phyloP scores from a whole-genome alignment of 768 basidiomycete genomes.

The Rossbeevera mucosa region DNA sequence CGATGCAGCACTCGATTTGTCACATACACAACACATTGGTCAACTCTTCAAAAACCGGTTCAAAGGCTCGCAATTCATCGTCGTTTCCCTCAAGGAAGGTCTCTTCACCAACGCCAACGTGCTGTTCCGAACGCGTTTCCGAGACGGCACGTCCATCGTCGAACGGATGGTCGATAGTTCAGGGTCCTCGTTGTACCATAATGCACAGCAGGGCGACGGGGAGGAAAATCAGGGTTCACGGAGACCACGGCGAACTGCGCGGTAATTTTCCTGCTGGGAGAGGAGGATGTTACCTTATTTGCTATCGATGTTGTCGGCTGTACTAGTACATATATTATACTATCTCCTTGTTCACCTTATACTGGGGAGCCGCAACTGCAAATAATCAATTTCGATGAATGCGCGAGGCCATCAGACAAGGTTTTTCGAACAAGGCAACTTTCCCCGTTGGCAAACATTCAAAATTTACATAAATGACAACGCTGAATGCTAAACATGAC shows the following conservation, averaged over 20 bases:
- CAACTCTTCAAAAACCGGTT: constrained; percentile 96
- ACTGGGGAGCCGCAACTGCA: not conserved
- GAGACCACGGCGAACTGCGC: constrained; percentile 16
- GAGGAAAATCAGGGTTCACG: constrained; percentile 14
- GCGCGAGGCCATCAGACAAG: not conserved
- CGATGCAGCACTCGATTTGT: constrained; percentile 93
- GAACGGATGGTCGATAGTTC: constrained; percentile 72
- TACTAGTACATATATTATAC: not conserved
- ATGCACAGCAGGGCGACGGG: constrained; percentile 8
- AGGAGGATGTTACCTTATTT: not conserved
- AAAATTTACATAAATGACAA: not conserved
- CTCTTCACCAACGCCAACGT: constrained; percentile 98
- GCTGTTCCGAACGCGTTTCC: constrained; percentile 86
- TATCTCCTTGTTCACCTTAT: not conserved
- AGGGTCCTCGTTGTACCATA: constrained; percentile 40
- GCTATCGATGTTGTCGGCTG: constrained; percentile 5
- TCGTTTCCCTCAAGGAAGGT: constrained; percentile 94
- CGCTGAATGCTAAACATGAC: not conserved
- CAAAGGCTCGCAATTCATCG: constrained; percentile 97
- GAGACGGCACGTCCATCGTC: constrained; percentile 90
- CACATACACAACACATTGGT: constrained; percentile 96
- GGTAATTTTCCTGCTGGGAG: not conserved
- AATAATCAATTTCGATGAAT: not conserved
- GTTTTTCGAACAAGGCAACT: not conserved
- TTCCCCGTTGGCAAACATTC: not conserved